Base-by-base conservation (phyloP, 192 early-diverging fungal species). In the Fimicolochytrium jonesii region DNA sequence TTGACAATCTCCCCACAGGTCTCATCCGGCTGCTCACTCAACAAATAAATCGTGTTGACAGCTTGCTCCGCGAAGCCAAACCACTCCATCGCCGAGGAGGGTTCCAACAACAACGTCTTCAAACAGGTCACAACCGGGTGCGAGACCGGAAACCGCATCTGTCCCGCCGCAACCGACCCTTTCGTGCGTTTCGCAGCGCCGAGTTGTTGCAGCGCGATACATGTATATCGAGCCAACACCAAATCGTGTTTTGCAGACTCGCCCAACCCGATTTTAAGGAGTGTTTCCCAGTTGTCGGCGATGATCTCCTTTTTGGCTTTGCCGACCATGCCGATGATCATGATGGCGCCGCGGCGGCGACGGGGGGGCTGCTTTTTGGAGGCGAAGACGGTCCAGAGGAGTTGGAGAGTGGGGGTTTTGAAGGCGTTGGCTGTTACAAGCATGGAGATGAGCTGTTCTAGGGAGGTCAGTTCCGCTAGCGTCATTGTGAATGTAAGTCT, bases 51-150 rank as follows among this genome's bases (percentile, higher is more conserved):
- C 4, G 93, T 85, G 64, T 97, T 97, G 29, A 99, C 75, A 4
- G 89, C 94, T 63, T 99, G 93, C 68, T 99, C 92, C 1, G 91
- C 87, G 20, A 95, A 83, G 10, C 86, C 80, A 74, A 95, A 97
- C 75, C 69, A 75, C n/a, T 68, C 52, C 30, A 54, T n/a, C 4
- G 56, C 46, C 22, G 26, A 37, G 31, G 34, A 34, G 2, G 56
- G 45, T n/a, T 72, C 45, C 28, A 73, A 41, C 2, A 77, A 52
- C n/a, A 88, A 72, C 23, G 74, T 68, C 46, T 63, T 57, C 65
- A 90, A 42, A 10, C 78, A 68, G 26, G 73, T 69, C 42, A 85
- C 85, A 10, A 87, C 71, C 26, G 84, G 77, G 64, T 83, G 82
- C 47, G 77, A 64, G 70, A 77, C 75, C 9, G 79, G 75, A 43